phyloP scores from a whole-genome alignment of 352 stramenopile genomes.

The Stephanocyclus meneghinianus region DNA sequence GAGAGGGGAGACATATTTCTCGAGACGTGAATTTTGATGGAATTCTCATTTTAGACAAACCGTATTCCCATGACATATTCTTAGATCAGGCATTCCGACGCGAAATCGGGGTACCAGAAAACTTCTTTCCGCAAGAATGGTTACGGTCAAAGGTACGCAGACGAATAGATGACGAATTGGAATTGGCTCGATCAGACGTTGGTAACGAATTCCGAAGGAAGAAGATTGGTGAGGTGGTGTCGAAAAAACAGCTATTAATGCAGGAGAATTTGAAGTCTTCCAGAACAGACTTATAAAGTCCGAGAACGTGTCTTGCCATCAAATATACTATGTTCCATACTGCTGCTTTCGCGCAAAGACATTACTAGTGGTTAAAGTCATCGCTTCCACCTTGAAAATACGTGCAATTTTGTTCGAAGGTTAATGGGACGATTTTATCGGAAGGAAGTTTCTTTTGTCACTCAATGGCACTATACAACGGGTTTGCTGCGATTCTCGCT shows the following conservation, averaged over 20 bases:
- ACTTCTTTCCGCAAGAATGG: conserved; percentile 29
- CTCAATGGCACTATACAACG: too few relatives aligned
- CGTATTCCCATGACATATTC: conserved; percentile 31
- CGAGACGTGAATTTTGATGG: conserved; percentile 33
- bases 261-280: conserved; percentile 32
- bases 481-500: too few relatives aligned
- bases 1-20: conserved; percentile 34
- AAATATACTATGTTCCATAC: too few relatives aligned
- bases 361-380: too few relatives aligned
- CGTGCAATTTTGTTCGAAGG: too few relatives aligned
- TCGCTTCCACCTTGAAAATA: too few relatives aligned
- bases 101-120: conserved; percentile 37
- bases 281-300: conserved; percentile 24
- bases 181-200: not conserved
- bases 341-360: too few relatives aligned
- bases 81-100: conserved; percentile 42
- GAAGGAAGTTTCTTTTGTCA: too few relatives aligned
- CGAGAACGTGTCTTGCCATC: not conserved
- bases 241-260: conserved; percentile 23
- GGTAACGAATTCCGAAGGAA: conserved; percentile 35
- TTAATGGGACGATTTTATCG: too few relatives aligned
- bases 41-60: conserved; percentile 42
- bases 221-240: conserved; percentile 20
- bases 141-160: conserved; percentile 34
- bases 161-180: not conserved